Evolutionary conservation across 306 rosid species (phyloP).

Genomic region (Parietaria judaica): DNA sequence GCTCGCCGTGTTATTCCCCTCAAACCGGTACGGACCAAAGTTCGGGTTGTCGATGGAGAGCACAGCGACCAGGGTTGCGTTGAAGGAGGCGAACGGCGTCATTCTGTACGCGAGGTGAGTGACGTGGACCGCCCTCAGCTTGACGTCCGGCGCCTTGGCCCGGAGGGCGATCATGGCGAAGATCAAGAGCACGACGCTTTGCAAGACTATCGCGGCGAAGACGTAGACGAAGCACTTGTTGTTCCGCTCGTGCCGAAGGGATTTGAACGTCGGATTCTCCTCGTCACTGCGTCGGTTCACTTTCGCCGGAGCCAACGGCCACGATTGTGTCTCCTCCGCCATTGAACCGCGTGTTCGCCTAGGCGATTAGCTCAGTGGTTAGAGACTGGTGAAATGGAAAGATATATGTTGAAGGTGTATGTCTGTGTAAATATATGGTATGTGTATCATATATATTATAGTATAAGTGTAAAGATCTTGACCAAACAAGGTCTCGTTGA

Average conservation of each 20-base stretch:
- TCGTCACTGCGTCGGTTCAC: slow-evolving; percentile 27
- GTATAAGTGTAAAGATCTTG: no score
- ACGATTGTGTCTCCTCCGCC: slow-evolving; percentile 27
- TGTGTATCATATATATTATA: no score
- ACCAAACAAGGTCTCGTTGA: no score
- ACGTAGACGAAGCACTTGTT: slow-evolving; percentile 50
- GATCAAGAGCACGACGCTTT: slow-evolving; percentile 23
- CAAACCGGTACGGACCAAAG: slow-evolving; percentile 38
- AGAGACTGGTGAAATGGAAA: no score
- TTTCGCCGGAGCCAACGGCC: slow-evolving; percentile 19
- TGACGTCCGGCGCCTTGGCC: slow-evolving; percentile 23
- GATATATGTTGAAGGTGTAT: no score
- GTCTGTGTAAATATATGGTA: no score
- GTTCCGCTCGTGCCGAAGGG: slow-evolving; percentile 28
- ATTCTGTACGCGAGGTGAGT: slow-evolving; percentile 9
- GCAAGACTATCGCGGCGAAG: slow-evolving; percentile 35
- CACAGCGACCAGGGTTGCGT: slow-evolving; percentile 25
- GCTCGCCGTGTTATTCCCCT: slow-evolving; percentile 18
- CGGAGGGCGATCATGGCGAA: slow-evolving; percentile 40
- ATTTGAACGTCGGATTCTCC: slow-evolving; percentile 22
- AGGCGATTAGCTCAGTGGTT: no score
- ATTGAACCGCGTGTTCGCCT: neutral
- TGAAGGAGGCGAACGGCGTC: slow-evolving; percentile 26
- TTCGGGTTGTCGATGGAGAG: slow-evolving; percentile 41
- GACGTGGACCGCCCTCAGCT: slow-evolving; percentile 26